Evolutionary conservation across 2,329 filamentous ascomycete species (phyloP).

Genomic region (Fusarium staphyleae): DNA sequence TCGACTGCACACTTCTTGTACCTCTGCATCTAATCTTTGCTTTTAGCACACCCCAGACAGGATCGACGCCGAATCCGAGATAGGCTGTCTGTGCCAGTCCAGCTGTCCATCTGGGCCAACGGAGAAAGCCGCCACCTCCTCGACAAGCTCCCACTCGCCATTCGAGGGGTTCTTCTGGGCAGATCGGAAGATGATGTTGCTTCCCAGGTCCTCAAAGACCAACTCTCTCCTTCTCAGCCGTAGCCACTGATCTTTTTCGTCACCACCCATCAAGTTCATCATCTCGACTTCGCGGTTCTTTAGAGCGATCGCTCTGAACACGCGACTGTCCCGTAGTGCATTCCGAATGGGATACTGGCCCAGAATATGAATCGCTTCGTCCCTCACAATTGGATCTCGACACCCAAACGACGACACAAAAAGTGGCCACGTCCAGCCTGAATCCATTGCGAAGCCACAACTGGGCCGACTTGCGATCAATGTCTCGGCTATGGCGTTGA

Average conservation of each 20-base stretch:
- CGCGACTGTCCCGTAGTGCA: slow-evolving; percentile 52
- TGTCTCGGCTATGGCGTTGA: slow-evolving; percentile 49
- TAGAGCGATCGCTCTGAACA: slow-evolving; percentile 50
- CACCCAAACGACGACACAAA: slow-evolving; percentile 52
- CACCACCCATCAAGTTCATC: slow-evolving; percentile 44
- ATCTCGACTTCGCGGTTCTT: slow-evolving; percentile 49
- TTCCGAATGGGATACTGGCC: slow-evolving; percentile 52
- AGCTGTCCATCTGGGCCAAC: slow-evolving; percentile 44
- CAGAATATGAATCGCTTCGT: slow-evolving; percentile 51
- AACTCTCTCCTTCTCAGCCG: slow-evolving; percentile 49
- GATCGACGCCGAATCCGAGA: slow-evolving; percentile 45
- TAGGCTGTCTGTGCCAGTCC: slow-evolving; percentile 47
- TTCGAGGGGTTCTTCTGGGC: slow-evolving; percentile 43
- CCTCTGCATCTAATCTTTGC: not conserved
- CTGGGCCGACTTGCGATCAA: slow-evolving; percentile 47
- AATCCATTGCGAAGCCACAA: slow-evolving; percentile 55
- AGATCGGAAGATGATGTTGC: slow-evolving; percentile 49
- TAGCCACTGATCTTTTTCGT: slow-evolving; percentile 49
- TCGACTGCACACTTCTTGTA: not conserved
- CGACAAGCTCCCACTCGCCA: slow-evolving; percentile 48
- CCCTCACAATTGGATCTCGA: slow-evolving; percentile 48
- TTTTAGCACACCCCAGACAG: slow-evolving; percentile 35
- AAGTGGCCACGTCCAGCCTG: slow-evolving; percentile 55
- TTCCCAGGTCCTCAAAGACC: slow-evolving; percentile 49
- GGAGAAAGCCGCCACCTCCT: slow-evolving; percentile 47